Conservation (phyloP, 1,284 basidiomycete species). For the Tylopilus sp. region DNA sequence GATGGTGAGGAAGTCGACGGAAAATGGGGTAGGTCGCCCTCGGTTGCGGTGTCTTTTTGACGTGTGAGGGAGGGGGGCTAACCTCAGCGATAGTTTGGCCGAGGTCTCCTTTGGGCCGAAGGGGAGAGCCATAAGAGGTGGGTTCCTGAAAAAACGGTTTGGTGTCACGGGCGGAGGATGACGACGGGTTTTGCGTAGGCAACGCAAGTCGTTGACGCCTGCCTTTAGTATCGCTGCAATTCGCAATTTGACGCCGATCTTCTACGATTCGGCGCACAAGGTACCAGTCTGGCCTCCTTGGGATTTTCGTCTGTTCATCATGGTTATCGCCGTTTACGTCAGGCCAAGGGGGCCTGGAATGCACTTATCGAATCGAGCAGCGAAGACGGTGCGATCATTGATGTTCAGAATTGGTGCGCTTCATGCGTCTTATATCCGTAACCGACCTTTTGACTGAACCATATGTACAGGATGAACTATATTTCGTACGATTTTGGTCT, state of each 20-base stretch:
- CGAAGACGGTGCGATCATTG: slow-evolving; percentile 37
- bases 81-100: slow-evolving; percentile 13
- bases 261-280: too few relatives aligned
- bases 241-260: too few relatives aligned
- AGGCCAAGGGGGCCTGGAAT: slow-evolving; percentile 51
- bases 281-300: too few relatives aligned
- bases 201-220: slow-evolving; percentile 37
- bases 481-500: slow-evolving; percentile 38
- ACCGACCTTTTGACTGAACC: not conserved
- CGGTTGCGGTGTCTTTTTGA: not conserved
- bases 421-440: not conserved
- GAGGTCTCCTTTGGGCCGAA: slow-evolving; percentile 16
- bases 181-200: too few relatives aligned
- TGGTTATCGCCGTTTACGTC: too few relatives aligned
- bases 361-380: slow-evolving; percentile 38
- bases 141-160: too few relatives aligned
- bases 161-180: too few relatives aligned
- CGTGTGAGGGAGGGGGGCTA: too few relatives aligned
- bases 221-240: too few relatives aligned
- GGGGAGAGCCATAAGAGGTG: slow-evolving; percentile 15
- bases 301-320: too few relatives aligned
- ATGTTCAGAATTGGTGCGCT: slow-evolving; percentile 42
- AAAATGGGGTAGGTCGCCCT: slow-evolving; percentile 36
- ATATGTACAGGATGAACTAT: slow-evolving; percentile 42
- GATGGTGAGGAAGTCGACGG: slow-evolving; percentile 38